phyloP scores from a whole-genome alignment of 306 rosid species.

The Abrus pulchellus region DNA sequence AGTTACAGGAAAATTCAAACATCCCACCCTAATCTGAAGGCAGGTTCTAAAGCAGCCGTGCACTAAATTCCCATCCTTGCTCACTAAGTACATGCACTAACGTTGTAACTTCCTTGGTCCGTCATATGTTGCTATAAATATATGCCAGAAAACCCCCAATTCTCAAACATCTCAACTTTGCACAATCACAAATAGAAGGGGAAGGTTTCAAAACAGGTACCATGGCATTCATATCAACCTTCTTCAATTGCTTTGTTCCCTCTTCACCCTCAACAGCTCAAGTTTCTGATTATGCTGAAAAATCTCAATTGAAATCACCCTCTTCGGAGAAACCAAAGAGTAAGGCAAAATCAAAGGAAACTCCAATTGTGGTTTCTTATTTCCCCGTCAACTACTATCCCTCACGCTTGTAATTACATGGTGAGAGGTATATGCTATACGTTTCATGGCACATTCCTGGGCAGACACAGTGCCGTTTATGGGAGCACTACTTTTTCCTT shows the following conservation, averaged over 20 bases:
- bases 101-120: no score
- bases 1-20: no score
- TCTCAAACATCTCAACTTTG: background rate
- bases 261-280: constrained; percentile 11
- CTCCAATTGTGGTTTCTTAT: constrained; percentile 43
- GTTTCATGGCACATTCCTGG: no score
- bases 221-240: constrained; percentile 30
- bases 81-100: no score
- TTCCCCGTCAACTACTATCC: constrained; percentile 37
- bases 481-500: no score
- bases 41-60: no score
- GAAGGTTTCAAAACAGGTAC: background rate
- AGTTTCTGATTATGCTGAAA: constrained; percentile 31
- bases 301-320: constrained; percentile 13
- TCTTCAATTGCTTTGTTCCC: constrained; percentile 36
- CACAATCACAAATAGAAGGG: background rate
- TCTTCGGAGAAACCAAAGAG: constrained; percentile 39
- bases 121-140: no score
- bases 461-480: no score
- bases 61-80: no score
- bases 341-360: constrained; percentile 38
- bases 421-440: no score
- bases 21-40: no score
- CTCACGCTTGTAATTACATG: constrained; percentile 31
- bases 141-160: no score